These are phyloP conservation scores for Plasmodium vinckei DNA, from an alignment of 169 alveolate genomes.

Conservation along the genomic window DNA sequence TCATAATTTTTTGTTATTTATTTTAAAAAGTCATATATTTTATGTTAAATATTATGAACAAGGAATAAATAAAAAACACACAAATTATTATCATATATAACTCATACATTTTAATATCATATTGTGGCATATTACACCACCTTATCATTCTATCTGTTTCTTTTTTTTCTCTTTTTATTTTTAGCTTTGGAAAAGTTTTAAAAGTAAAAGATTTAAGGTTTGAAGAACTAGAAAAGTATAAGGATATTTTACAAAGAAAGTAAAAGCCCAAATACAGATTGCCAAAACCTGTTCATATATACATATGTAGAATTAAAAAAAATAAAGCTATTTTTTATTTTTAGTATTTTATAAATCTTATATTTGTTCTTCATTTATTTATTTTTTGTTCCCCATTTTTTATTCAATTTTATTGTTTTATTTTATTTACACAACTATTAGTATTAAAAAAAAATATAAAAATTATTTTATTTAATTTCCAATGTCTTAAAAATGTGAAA, in stretches of 20 bases:
- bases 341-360: too few relatives aligned
- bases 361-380: too few relatives aligned
- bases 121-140: neutral
- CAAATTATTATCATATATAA: too few relatives aligned
- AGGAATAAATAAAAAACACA: too few relatives aligned
- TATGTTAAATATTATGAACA: too few relatives aligned
- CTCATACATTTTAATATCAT: too few relatives aligned
- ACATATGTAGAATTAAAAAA: neutral
- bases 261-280: neutral
- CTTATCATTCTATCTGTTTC: neutral
- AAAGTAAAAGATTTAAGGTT: constrained; percentile 44
- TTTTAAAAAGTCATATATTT: neutral
- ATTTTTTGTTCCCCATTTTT: too few relatives aligned
- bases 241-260: constrained; percentile 42
- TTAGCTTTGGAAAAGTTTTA: constrained; percentile 43
- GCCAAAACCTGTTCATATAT: neutral
- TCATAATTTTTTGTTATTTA: neutral
- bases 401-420: too few relatives aligned
- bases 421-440: too few relatives aligned
- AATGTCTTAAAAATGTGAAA: too few relatives aligned
- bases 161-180: neutral
- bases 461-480: too few relatives aligned
- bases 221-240: constrained; percentile 59
- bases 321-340: neutral
- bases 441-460: too few relatives aligned